Percentiles rank a stretch among this genome's conserved stretches.
Evolutionary conservation across 129 eudicot genomes (phyloP).

Genomic region (carrot (Daucus carota)): DH1_v3.0 NC_030385.2:11514001-11514500

Average conservation of each 20-base stretch:
- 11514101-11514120: neutral
- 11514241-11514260: neutral
- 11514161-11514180: neutral
- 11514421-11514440: neutral
- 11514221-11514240: neutral
- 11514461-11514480: neutral
- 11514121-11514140: neutral
- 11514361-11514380: neutral
- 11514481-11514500: too few relatives aligned
- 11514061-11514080: neutral
- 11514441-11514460: too few relatives aligned
- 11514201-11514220: neutral
- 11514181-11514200: neutral
- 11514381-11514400: neutral
- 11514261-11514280: neutral
- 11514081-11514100: neutral
- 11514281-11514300: neutral
- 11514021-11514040: neutral
- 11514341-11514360: neutral
- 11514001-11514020: neutral
- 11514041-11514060: neutral
- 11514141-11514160: neutral
- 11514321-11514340: neutral
- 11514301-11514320: neutral
- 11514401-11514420: neutral